These are phyloP conservation scores for Helicocarpus griseus DNA, from an alignment of 2,329 filamentous ascomycete genomes.

Conservation along the genomic window DNA sequence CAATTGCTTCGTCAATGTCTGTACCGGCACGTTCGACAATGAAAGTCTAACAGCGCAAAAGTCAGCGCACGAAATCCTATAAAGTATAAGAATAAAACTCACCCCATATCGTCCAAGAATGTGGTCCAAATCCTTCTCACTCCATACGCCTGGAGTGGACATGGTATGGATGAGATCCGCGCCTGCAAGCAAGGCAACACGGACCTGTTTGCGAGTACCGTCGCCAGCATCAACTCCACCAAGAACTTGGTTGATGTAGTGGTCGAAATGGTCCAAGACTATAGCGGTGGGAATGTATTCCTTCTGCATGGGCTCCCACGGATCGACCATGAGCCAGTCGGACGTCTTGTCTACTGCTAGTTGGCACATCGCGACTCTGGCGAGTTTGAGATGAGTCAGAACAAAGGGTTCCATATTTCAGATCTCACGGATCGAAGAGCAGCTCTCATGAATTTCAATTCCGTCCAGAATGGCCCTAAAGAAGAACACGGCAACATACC, in stretches of 20 bases:
- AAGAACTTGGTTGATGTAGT: slow-evolving; percentile 73
- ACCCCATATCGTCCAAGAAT: slow-evolving; percentile 72
- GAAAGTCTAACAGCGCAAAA: slow-evolving; percentile 44
- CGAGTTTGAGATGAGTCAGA: not conserved
- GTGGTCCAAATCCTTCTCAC: slow-evolving; percentile 71
- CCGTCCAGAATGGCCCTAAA: too few species aligned
- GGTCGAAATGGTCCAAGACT: slow-evolving; percentile 82
- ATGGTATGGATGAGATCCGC: slow-evolving; percentile 66
- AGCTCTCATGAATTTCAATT: too few species aligned
- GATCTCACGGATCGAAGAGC: too few species aligned
- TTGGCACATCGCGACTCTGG: slow-evolving; percentile 71
- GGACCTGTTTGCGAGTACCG: slow-evolving; percentile 56
- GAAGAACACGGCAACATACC: slow-evolving; percentile 31
- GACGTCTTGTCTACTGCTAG: slow-evolving; percentile 63
- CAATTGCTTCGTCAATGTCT: slow-evolving; percentile 77
- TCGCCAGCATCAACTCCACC: slow-evolving; percentile 62
- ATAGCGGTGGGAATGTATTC: slow-evolving; percentile 81
- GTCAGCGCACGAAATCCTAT: not conserved
- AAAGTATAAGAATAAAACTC: slow-evolving; percentile 10
- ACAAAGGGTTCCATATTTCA: too few species aligned
- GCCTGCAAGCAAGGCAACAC: slow-evolving; percentile 73
- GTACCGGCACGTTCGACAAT: slow-evolving; percentile 83
- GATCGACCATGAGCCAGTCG: slow-evolving; percentile 76
- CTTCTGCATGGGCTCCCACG: slow-evolving; percentile 78
- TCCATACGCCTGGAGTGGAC: slow-evolving; percentile 67